Evolutionary conservation across 1,284 basidiomycete species (phyloP), one percentile per base, ranked within the genome.

Genomic region (Ustilago sp.): DNA sequence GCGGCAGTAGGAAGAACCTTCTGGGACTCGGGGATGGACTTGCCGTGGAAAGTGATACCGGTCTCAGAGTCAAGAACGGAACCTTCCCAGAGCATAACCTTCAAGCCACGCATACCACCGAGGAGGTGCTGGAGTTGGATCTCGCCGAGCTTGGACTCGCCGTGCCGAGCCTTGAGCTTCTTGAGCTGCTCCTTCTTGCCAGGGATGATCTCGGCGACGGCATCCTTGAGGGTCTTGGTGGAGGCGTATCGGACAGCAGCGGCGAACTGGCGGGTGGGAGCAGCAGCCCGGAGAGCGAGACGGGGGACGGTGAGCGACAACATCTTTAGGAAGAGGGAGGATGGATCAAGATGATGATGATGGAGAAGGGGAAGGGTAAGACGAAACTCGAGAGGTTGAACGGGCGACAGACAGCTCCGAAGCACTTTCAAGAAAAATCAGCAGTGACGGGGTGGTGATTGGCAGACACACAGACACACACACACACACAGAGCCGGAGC

Each of bases 31-130:
- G 84, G 84, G 62, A 85, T 85, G 60, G 77, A 79, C 77, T 79
- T 80, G 56, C 84, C 84, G 82, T 85, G 84, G 84, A 85, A 85
- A 68, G 81, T 80, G 77, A 85, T 85, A 63, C 84, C 84, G 62
- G 70, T 78, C 69, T 85, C 80, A 32, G 84, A 74, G 74, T 85
- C 84, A 64, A 85, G 80, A 55, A 85, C 84, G 70, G 82, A 84
- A 54, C 84, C 84, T 74, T 85, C 83, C 84, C 84, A 85, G 64
- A 85, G 84, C 84, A 85, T 85, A 74, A 81, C 73, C 82, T 85
- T 85, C 53, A 85, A 80, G 35, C 84, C 84, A 62, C 84, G 80
- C 84, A 85, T 85, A 69, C 84, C 84, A 68, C 84, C 84, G 63
- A 85, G 75, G 54, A 85, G 77, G 81, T 85, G 77, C 61, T 71